Evolutionary conservation across 345 rosid species (phyloP), one percentile per base, ranked within the genome.

Genomic region (Trapa incisa): DNA sequence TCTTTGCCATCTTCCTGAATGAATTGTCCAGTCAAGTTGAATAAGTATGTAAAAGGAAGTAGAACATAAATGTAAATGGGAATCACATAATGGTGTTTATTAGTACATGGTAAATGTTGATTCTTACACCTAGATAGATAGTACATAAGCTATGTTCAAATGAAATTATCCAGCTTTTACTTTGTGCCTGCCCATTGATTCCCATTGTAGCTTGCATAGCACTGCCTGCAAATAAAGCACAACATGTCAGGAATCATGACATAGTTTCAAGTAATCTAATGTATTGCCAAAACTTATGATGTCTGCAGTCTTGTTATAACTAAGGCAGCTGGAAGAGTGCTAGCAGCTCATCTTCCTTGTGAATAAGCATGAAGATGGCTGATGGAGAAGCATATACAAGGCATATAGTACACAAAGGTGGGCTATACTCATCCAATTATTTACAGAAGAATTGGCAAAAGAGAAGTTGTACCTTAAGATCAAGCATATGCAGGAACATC

Each of bases 401-500:
- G 29, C 29, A 22, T 22, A 22, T 13, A 47, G 45, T 7, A 36
- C 65, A 37, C 71, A 0, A 35, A 4, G 64, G 35, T 15, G 52
- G 65, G 58, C 66, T 32, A 43, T 60, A 33, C 39, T n/a, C 64
- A 38, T 45, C 43, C 39, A 41, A 52, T 35, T 57, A 16, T 35
- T 11, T 32, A 35, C 14, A 38, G 2, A 36, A 33, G 17, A 61
- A 15, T n/a, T 42, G 14, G 35, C 0, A 17, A 17, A 64, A 5
- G n/a, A 50, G 13, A 64, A 64, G 35, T 11, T 16, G 22, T 68
- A 76, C 82, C 78, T 1, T 0, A 1, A 10, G 71, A 47, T 71
- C 76, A 75, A 50, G 84, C 17, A n/a, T 41, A 4, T 3, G 43
- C 43, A 2, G 52, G 0, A 17, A 77, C 72, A 65, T 80, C 86